A percentile compares a stretch with the other conserved stretches of the same genome.
Evolutionary conservation across 1,284 basidiomycete species (phyloP).

Genomic region (Earliella scabrosa): DNA sequence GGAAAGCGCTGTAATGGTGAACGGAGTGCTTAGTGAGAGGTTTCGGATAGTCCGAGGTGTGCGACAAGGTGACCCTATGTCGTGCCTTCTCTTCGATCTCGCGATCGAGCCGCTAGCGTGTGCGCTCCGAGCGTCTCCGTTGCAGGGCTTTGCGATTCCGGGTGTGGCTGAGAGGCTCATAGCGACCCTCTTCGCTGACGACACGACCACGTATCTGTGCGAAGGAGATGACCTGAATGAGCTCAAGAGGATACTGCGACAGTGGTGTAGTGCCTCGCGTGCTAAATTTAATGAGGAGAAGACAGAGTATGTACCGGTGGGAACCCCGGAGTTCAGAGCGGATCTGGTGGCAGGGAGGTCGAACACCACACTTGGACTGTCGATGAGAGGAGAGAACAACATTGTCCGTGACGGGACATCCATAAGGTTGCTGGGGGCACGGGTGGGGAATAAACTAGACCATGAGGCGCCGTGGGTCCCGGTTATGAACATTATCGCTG

Average conservation of each 20-base stretch:
- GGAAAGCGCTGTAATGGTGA: slow-evolving; percentile 30
- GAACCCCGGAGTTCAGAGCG: slow-evolving; percentile 23
- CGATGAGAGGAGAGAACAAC: background rate
- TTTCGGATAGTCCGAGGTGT: slow-evolving; percentile 32
- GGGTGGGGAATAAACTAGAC: slow-evolving; percentile 29
- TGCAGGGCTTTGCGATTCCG: slow-evolving; percentile 36
- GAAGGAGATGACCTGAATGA: slow-evolving; percentile 21
- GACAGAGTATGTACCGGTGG: slow-evolving; percentile 39
- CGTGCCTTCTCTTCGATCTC: no score
- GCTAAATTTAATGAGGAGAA: slow-evolving; percentile 40
- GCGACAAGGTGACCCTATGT: slow-evolving; percentile 39
- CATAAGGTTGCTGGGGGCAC: slow-evolving; percentile 32
- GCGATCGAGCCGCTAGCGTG: slow-evolving; percentile 35
- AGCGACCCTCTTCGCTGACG: slow-evolving; percentile 35
- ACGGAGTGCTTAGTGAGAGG: slow-evolving; percentile 25
- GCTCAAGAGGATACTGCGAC: slow-evolving; percentile 24
- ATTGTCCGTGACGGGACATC: slow-evolving; percentile 28
- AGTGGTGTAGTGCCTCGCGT: slow-evolving; percentile 36
- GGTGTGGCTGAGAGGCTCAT: slow-evolving; percentile 20
- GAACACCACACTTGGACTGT: background rate
- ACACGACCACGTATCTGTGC: no score
- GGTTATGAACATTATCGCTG: background rate
- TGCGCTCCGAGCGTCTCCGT: slow-evolving; percentile 32
- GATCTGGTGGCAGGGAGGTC: background rate
- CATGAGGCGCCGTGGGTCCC: background rate